phyloP scores from a whole-genome alignment of 352 stramenopile species.

The Paralagenidium karlingii region DNA sequence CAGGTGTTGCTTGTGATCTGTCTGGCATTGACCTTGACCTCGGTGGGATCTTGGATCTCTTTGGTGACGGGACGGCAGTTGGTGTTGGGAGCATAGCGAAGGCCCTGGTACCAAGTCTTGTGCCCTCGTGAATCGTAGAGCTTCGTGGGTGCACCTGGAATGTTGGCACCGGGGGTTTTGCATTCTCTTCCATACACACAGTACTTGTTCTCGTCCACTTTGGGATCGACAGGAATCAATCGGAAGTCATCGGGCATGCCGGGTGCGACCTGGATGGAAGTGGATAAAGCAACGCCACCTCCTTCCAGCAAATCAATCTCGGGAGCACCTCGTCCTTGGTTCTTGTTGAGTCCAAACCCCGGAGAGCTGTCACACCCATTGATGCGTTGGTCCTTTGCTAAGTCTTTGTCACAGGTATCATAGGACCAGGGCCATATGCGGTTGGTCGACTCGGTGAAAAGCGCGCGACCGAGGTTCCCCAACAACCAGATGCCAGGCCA shows the following conservation, averaged over 20 bases:
- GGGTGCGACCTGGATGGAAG: conserved; percentile 80
- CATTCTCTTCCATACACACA: conserved; percentile 28
- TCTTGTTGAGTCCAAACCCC: conserved; percentile 82
- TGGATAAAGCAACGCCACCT: conserved; percentile 49
- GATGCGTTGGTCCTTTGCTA: conserved; percentile 21
- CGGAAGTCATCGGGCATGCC: conserved; percentile 52
- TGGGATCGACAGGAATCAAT: conserved; percentile 16
- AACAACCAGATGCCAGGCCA: conserved; percentile 95
- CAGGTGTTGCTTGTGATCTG: conserved; percentile 37
- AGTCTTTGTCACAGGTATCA: conserved; percentile 65
- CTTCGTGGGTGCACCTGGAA: conserved; percentile 21
- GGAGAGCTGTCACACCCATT: conserved; percentile 82
- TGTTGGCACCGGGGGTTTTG: conserved; percentile 30
- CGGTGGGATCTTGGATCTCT: conserved; percentile 15
- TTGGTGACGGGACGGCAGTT: conserved; percentile 10
- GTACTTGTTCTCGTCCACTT: conserved; percentile 13
- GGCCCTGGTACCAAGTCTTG: conserved; percentile 39
- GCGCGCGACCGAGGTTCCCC: conserved; percentile 89
- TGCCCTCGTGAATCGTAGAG: conserved; percentile 23
- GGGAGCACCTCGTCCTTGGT: conserved; percentile 77
- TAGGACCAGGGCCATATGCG: conserved; percentile 94
- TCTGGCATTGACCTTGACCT: conserved; percentile 16
- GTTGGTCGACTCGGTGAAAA: conserved; percentile 86
- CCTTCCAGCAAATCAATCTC: conserved; percentile 93
- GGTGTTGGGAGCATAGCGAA: conserved; percentile 36